Evolutionary conservation across 1,139 yeast species (phyloP).

Genomic region (Debaryomyces subglobosus): DNA sequence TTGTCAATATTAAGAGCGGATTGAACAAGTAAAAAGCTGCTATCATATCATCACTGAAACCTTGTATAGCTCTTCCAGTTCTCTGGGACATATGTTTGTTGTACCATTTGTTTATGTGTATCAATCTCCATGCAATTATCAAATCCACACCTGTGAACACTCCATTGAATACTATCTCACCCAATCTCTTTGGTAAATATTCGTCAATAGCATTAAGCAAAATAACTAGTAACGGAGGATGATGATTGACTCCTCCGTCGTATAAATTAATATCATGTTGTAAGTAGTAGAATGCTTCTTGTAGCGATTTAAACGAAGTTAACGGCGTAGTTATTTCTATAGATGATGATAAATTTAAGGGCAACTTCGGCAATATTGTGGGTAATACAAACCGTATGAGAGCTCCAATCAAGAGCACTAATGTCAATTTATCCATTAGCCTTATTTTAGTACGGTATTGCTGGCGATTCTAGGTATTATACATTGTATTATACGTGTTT

Average conservation of each 20-base stretch:
- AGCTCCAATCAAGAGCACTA: slow-evolving; percentile 35
- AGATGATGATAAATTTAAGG: slow-evolving; percentile 32
- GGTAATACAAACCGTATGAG: slow-evolving; percentile 37
- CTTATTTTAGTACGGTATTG: neutral
- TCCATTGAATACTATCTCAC: slow-evolving; percentile 27
- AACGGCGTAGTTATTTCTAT: slow-evolving; percentile 84
- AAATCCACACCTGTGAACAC: slow-evolving; percentile 48
- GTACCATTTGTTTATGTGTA: slow-evolving; percentile 45
- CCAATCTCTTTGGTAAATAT: slow-evolving; percentile 26
- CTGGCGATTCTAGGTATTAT: neutral
- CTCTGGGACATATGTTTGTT: slow-evolving; percentile 30
- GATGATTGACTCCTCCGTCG: slow-evolving; percentile 85
- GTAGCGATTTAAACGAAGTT: slow-evolving; percentile 64
- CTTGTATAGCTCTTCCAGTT: slow-evolving; percentile 18
- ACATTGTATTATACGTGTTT: slow-evolving; percentile 1
- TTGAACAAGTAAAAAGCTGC: slow-evolving; percentile 73
- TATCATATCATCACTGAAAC: slow-evolving; percentile 47
- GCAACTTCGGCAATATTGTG: slow-evolving; percentile 34
- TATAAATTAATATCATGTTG: slow-evolving; percentile 67
- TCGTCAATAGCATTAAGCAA: slow-evolving; percentile 44
- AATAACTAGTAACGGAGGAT: slow-evolving; percentile 71
- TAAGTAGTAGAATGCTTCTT: slow-evolving; percentile 78
- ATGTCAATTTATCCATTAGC: slow-evolving; percentile 25
- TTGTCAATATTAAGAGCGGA: slow-evolving; percentile 73
- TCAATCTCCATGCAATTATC: slow-evolving; percentile 42